Evolutionary conservation across 805 yeast species (phyloP).

Genomic region (Candida ficus): DNA sequence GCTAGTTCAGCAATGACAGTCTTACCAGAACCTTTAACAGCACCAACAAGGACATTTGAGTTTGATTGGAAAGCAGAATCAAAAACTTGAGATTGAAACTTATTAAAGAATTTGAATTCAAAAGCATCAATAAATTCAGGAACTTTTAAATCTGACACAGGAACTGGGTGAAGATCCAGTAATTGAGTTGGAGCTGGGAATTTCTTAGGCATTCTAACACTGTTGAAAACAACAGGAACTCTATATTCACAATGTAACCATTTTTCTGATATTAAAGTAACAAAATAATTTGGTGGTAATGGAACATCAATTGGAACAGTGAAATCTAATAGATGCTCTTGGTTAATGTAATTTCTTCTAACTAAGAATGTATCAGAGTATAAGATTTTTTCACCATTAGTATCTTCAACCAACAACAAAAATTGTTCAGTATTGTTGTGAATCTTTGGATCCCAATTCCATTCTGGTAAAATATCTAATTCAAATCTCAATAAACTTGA

Average conservation of each 20-base stretch:
- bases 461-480: slow-evolving; percentile 61
- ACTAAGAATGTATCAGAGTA: slow-evolving; percentile 51
- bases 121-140: slow-evolving; percentile 43
- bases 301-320: slow-evolving; percentile 52
- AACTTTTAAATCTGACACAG: slow-evolving; percentile 42
- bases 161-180: slow-evolving; percentile 44
- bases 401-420: slow-evolving; percentile 70
- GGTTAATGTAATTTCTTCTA: slow-evolving; percentile 40
- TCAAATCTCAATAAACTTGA: slow-evolving; percentile 60
- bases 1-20: slow-evolving; percentile 69
- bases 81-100: slow-evolving; percentile 69
- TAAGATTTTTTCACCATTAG: slow-evolving; percentile 74
- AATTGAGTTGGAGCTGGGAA: slow-evolving; percentile 60
- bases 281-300: slow-evolving; percentile 68
- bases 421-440: slow-evolving; percentile 69
- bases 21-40: slow-evolving; percentile 74
- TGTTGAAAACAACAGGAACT: slow-evolving; percentile 51
- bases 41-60: slow-evolving; percentile 61
- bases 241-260: slow-evolving; percentile 78
- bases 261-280: slow-evolving; percentile 67
- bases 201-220: slow-evolving; percentile 53
- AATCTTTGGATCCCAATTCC: slow-evolving; percentile 67
- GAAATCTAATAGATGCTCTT: slow-evolving; percentile 57
- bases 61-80: slow-evolving; percentile 51
- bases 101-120: slow-evolving; percentile 54